Evolutionary conservation across 768 basidiomycete species (phyloP), one percentile per base, ranked within the genome.

Genomic region (Psilocybe azurescens): DNA sequence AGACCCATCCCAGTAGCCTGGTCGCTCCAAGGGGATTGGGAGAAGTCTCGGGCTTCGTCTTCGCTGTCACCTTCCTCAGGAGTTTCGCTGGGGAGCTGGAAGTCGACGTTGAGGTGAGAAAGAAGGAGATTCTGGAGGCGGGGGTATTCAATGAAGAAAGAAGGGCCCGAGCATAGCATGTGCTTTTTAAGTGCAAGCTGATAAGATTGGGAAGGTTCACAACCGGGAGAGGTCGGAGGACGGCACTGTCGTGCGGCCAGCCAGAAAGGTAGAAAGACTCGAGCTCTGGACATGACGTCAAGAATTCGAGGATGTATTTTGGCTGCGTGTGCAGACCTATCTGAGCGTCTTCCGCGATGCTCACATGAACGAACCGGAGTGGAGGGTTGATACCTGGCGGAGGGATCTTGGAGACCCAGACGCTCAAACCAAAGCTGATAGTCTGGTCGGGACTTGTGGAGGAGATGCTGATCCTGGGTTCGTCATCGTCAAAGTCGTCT

Each of bases 1-100:
- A 93, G 75, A 10, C 91, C 91, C 89, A 92, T 90, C 20, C 91
- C 91, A 2, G 89, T 93, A 20, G 89, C 89, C 52, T 83, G 87
- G 72, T 93, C 91, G 57, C 89, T 93, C 69, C 78, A 89, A 16
- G 89, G 89, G 5, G 89, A 91, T 68, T 89, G 89, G 3, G 91
- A 93, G 66, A 81, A 90, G 74, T 93, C 91, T 14, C 73, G 66
- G 14, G 86, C 87, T 67, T 91, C 91, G 65, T 93, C 91, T 7
- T 90, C 90, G 65, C 85, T 88, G 63, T 92, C 91, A 33, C 90
- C 90, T 5, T 80, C 75, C 58, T 91, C 90, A 46, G 71, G 60
- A 44, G 71, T 70, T 5, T 75, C 68, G 7, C 69, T 75, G 14
- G 74, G 69, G 30, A 86, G 75, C 14, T 70, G 67, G 62, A 81